These are phyloP conservation scores for Cyclotella choctawhatcheeana DNA, from an alignment of 108 stramenopile genomes.

Conservation along the genomic window DNA sequence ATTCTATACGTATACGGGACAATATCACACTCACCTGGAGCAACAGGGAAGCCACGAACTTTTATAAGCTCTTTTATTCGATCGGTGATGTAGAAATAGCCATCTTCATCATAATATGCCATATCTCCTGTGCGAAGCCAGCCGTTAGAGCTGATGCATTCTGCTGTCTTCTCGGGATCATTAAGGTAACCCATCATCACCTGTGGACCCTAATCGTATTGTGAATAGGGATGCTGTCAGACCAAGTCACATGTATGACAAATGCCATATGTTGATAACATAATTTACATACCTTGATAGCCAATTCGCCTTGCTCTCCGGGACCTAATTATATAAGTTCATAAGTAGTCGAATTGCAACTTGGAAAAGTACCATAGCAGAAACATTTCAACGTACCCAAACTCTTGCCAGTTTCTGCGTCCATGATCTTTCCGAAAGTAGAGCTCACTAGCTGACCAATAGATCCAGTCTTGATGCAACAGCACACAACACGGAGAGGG, in stretches of 20 bases:
- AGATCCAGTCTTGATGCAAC: conserved; percentile 60
- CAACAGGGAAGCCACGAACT: conserved; percentile 91
- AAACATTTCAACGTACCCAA: background rate
- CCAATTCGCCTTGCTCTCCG: conserved; percentile 81
- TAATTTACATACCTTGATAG: conserved; percentile 70
- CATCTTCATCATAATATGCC: conserved; percentile 87
- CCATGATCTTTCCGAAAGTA: conserved; percentile 82
- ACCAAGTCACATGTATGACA: background rate
- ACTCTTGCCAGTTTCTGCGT: conserved; percentile 72
- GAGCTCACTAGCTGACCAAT: conserved; percentile 75
- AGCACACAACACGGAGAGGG: background rate
- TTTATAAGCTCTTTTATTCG: conserved; percentile 96
- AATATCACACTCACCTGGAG: no score
- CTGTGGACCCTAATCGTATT: conserved; percentile 39
- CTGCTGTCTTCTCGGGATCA: conserved; percentile 78
- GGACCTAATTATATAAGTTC: conserved; percentile 42
- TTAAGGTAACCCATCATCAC: conserved; percentile 89
- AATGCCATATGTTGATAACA: background rate
- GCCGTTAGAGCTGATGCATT: conserved; percentile 74
- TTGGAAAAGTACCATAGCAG: background rate
- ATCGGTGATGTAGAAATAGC: conserved; percentile 88
- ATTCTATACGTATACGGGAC: no score
- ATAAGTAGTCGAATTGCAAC: background rate
- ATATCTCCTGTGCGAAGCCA: conserved; percentile 92
- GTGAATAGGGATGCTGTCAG: background rate